Evolutionary conservation across 805 yeast genomes (phyloP), one percentile per base, ranked within the genome.

Genomic region (Metschnikowia vanudenii): DNA sequence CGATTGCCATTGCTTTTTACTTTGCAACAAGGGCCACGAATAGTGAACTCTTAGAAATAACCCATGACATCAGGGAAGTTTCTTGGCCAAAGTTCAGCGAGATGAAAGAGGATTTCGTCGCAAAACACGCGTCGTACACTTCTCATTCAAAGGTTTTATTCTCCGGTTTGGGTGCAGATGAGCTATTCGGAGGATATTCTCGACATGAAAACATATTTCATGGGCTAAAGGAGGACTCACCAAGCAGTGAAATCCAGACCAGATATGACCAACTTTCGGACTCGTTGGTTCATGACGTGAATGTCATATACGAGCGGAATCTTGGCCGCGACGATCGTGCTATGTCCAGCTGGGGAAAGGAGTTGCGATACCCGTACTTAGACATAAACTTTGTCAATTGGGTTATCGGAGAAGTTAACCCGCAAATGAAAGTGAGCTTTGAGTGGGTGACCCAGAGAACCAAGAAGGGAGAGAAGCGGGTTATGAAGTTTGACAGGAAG

Each of bases 151-250:
- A 81, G 53, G 96, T 94, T 0, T 63, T 94, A 8, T 70, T 94
- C 30, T 88, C 96, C 44, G 99, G 99, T 0, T 72, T 94, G 11
- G 99, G 99, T 1, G 99, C 99, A 0, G 99, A 94, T 67, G 99
- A 94, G 64, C 67, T 94, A 16, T 91, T 87, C 71, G 99, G 96
- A 0, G 99, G 99, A 0, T 94, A 94, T 62, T 87, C 96, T 18
- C 75, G 97, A 37, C 95, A 94, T 56, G 84, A 80, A 51, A 64
- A 79, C 29, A 58, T 78, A 1, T 77, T 78, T 59, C 67, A 69
- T 7, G 59, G 50, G 13, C 35, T 55, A 12, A 57, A 51, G 46
- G 61, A 51, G 39, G 53, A 35, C 47, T 56, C 45, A 43, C 61
- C 19, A 24, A 16, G n/a, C 10, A 56, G 47, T 3, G 54, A 54